phyloP scores from a whole-genome alignment of 2,329 filamentous ascomycete species.

The Cercospora sesami region DNA sequence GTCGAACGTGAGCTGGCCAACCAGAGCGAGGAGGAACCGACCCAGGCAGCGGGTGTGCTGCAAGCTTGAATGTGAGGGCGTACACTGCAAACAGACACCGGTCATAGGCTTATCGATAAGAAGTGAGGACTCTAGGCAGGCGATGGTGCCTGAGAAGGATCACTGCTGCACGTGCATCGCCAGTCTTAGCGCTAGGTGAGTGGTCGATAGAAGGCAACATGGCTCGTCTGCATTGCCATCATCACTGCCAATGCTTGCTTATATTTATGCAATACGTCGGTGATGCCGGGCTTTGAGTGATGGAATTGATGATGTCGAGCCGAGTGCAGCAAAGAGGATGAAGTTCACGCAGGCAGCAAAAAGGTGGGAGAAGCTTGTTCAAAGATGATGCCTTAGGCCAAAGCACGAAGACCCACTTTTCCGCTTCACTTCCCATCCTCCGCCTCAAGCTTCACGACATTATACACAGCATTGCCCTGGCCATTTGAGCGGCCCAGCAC shows the following conservation, averaged over 20 bases:
- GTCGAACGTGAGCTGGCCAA: background rate
- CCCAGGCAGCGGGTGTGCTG: background rate
- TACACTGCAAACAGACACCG: background rate
- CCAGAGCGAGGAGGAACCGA: background rate
- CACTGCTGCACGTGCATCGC: background rate
- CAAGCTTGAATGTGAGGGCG: background rate
- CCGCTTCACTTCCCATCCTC: background rate
- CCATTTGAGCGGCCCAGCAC: too few relatives aligned
- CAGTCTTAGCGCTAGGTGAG: background rate
- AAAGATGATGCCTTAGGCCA: background rate
- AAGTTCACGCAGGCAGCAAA: background rate
- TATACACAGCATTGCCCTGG: background rate
- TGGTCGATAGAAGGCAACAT: background rate
- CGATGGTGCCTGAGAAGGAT: slow-evolving; percentile 13
- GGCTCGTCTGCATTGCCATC: background rate
- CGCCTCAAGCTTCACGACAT: background rate
- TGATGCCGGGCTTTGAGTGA: background rate
- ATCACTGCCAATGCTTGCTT: background rate
- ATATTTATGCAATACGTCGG: background rate
- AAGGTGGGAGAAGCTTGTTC: background rate
- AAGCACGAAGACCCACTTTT: background rate
- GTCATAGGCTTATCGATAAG: slow-evolving; percentile 5
- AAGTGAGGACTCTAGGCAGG: background rate
- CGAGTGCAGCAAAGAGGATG: background rate
- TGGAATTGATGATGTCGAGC: background rate